phyloP scores from a whole-genome alignment of 129 eudicot genomes.

The Calendula officinalis region DNA sequence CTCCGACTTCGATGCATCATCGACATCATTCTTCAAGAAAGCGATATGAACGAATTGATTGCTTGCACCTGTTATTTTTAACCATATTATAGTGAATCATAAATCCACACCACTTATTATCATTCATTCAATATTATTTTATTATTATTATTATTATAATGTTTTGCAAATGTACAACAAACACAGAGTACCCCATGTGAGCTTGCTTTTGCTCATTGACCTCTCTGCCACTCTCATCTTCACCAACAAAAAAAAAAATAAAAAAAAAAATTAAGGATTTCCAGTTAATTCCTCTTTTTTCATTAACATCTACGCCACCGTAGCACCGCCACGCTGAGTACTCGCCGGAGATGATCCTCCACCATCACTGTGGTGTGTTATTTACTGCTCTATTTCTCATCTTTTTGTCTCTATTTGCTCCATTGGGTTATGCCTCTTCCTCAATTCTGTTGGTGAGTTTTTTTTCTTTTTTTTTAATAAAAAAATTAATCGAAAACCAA shows the following conservation, averaged over 20 bases:
- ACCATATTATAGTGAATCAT: neutral
- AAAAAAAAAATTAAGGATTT: too few species aligned
- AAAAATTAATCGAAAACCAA: neutral
- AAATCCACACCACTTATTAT: conserved; percentile 4
- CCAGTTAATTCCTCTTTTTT: conserved; percentile 5
- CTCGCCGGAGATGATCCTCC: conserved; percentile 19
- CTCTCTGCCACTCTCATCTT: neutral
- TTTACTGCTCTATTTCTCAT: conserved; percentile 39
- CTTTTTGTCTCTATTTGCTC: conserved; percentile 35
- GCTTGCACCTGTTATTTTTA: conserved; percentile 30
- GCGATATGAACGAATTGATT: conserved; percentile 27
- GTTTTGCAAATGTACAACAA: conserved; percentile 33
- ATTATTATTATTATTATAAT: neutral
- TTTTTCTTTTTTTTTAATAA: neutral
- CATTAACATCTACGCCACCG: conserved; percentile 1
- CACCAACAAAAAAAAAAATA: too few species aligned
- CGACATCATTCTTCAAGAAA: conserved; percentile 1
- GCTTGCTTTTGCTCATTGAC: conserved; percentile 23
- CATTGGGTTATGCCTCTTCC: conserved; percentile 44
- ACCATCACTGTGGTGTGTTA: conserved; percentile 38
- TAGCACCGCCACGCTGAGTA: neutral
- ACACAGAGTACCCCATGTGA: conserved; percentile 40
- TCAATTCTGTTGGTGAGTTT: conserved; percentile 57
- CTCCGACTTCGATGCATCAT: conserved; percentile 35
- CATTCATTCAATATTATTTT: too few species aligned